Percentiles rank a stretch among this genome's conserved stretches.
Evolutionary conservation across 176 grass and related monocot genomes (phyloP).

Genomic region (Juncus inflexus): DNA sequence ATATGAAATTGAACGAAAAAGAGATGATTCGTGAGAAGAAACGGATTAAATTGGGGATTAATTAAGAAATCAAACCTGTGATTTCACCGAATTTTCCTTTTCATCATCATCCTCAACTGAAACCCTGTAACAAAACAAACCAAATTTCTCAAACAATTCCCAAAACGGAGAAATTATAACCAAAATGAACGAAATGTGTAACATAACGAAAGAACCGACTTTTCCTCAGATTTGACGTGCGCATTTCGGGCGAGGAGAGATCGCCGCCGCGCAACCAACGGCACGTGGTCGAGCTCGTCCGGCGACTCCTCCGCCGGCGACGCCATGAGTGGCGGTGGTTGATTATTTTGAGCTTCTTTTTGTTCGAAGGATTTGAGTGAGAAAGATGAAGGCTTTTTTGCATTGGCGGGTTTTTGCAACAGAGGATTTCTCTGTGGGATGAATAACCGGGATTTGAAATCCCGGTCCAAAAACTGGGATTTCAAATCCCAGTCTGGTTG

Average conservation of each 20-base stretch:
- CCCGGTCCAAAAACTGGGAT: no score
- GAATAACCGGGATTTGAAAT: no score
- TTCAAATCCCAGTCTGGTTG: no score
- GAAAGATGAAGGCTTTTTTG: no score
- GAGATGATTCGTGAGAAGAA: not conserved
- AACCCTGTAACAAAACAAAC: conserved; percentile 16
- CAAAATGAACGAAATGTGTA: not conserved
- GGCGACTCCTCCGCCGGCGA: not conserved
- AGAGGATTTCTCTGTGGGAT: no score
- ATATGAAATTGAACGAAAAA: not conserved
- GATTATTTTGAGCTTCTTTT: no score
- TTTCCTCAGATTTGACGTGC: not conserved
- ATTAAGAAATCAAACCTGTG: conserved; percentile 2
- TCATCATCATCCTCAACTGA: conserved; percentile 1
- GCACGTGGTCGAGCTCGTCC: conserved; percentile 34
- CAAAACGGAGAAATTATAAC: not conserved
- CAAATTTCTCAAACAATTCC: not conserved
- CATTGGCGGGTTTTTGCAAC: no score
- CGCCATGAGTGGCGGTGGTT: not conserved
- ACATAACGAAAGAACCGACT: not conserved
- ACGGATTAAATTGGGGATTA: not conserved
- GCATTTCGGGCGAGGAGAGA: conserved; percentile 12
- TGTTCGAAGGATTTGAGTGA: no score
- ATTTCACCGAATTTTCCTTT: not conserved
- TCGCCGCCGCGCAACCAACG: conserved; percentile 18